Base-by-base conservation (phyloP, 2,329 filamentous ascomycete species). In the Claviceps capensis region DNA sequence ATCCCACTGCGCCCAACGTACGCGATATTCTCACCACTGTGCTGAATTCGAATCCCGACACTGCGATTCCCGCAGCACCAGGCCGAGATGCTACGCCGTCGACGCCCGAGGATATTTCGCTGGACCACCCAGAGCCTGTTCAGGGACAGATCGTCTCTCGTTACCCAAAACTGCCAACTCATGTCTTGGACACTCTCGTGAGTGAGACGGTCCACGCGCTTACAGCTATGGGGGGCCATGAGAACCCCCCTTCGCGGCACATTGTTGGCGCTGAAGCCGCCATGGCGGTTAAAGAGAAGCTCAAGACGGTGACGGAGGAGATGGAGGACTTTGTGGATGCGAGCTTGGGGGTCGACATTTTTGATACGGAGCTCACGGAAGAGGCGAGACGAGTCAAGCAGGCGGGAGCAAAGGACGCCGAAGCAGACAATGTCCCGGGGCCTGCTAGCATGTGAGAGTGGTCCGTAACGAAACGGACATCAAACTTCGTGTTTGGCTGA, bases 281-380 rank as follows among this genome's bases (percentile, higher is more conserved):
- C 13, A 77, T 81, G 5, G 86, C 86, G 42, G 91, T 97, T 41
- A 94, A 91, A 66, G 93, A 97, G 69, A 97, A 97, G 70, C 72
- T 98, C 52, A 95, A 94, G 72, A 96, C 89, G 2, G 88, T 96
- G 2, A 95, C 88, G 56, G 90, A 97, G 65, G 93, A 97, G 70
- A 71, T 97, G 52, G 93, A 97, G 66, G 93, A 97, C 59, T 97
- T 97, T 67, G 85, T 95, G 30, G 88, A 95, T 60, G 85, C 89
- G 26, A 96, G 89, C 61, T 76, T 85, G 57, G 84, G 87, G 0
- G 89, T 93, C 16, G 90, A 95, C 65, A 86, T 88, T 30, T 79
- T 78, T 54, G 76, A 80, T 43, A 77, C 70, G 59, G 75, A 78
- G 62, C 63, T 79, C 38, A 74, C 73, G 54, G 68, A 67, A 2